Base-by-base conservation (phyloP, 495 filamentous ascomycete genomes). In the Penicillium manginii region DNA sequence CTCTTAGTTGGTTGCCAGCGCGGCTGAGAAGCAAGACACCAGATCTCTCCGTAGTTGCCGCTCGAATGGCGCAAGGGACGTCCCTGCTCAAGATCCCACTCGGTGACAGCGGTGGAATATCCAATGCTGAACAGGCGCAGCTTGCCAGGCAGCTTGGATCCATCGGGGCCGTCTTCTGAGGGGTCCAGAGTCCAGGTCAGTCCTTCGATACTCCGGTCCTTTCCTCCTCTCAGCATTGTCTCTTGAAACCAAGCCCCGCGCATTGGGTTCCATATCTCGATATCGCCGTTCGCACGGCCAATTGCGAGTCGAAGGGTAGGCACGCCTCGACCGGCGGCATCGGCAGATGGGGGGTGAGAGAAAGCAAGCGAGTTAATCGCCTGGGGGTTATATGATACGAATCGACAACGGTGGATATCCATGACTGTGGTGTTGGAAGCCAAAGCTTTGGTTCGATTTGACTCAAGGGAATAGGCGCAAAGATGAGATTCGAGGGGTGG, bases 391-490 rank as follows among this genome's bases (percentile, higher is more conserved):
- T 92, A 98, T n/a, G 89, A 89, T 43, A 99, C 89, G 78, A 98
- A 99, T 64, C 94, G 91, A 65, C 92, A 96, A 68, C 94, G 90
- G 77, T 99, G 96, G 66, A 98, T 88, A 77, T 98, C 94, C 91
- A 99, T 97, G 58, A 52, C 72, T 63, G 54, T 18, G 39, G 57
- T 29, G 48, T 46, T 40, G 50, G 57, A 62, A 65, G 59, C 57
- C 61, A 23, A 62, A 52, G 49, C 57, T 59, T 47, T 60, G 51
- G 58, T 58, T 54, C 29, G 55, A 40, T 37, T 29, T 35, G 53
- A 52, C 46, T 58, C 49, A 18, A 50, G 59, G 17, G 49, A 35
- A 26, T 32, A 18, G 45, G 54, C 54, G 58, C 32, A 52, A 62
- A 64, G 49, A 55, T 9, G 43, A 51, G 46, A 50, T 52, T 37